Base-by-base conservation (phyloP, 768 basidiomycete genomes). In the Phylloporus scabripes region DNA sequence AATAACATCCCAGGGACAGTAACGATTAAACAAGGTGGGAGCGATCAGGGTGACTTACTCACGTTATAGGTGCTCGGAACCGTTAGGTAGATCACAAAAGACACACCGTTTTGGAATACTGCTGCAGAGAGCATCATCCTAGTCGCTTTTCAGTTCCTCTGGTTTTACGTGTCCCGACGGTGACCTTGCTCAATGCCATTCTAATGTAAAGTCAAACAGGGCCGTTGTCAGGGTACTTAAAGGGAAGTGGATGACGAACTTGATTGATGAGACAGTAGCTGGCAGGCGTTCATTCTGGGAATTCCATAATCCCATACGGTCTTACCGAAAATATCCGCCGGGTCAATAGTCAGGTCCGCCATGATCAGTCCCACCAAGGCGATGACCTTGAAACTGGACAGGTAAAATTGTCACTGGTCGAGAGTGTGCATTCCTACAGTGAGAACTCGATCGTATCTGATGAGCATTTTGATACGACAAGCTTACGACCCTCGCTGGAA, bases 371-470 rank as follows among this genome's bases (percentile, higher is more conserved):
- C 68, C 28, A 70, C 54, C 48, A 74, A 59, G 33, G 80, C 66
- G 45, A 75, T 57, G 47, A 79, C 74, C 67, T 75, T 73, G 61
- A 74, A 65, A 26, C 60, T 61, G 42, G 64, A 75, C 58, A 80
- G 79, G 63, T 71, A 76, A 60, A 83, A 80, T 61, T 80, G 37
- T 12, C 74, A 66, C 57, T 74, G 74, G 15, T 79, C 80, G 50
- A 77, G 81, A 58, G 83, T 74, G 1, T 79, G 76, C 18, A 86
- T 76, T 38, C 18, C 37, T 38, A 38, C 41, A 18, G 18, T 17
- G 28, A n/a, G 7, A 4, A 29, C 26, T 26, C 70, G 12, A 51
- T 79, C 76, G 47, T 29, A 31, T 83, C 77, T 81, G 48, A 14
- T 31, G 49, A 18, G 15, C 7, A 17, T 51, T 48, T 42, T 34